A percentile compares a stretch with the other conserved stretches of the same genome.
These are phyloP conservation scores for Ceratocystis cubensis DNA, from an alignment of 2,329 filamentous ascomycete species.

Conservation along the genomic window DNA sequence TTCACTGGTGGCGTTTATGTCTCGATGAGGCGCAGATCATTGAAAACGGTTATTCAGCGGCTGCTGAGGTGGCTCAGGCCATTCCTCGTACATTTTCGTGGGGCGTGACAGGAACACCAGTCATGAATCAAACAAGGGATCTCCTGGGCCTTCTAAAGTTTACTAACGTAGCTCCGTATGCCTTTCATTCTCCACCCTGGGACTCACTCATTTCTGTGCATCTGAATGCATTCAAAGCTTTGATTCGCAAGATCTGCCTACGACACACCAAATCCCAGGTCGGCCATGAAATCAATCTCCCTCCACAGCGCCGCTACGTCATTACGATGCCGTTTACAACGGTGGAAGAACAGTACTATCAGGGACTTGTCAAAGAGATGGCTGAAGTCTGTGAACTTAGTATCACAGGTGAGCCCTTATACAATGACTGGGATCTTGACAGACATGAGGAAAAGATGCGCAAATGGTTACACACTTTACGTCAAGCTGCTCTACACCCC, in stretches of 20 bases:
- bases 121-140: conserved; percentile 66
- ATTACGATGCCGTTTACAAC: conserved; percentile 83
- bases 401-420: conserved; percentile 47
- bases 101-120: conserved; percentile 83
- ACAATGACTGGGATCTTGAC: conserved; percentile 52
- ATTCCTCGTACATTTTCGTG: conserved; percentile 80
- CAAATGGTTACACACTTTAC: conserved; percentile 60
- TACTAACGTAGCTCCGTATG: conserved; percentile 26
- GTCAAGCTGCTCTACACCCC: conserved; percentile 70
- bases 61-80: conserved; percentile 64
- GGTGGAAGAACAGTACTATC: conserved; percentile 83
- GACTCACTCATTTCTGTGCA: conserved; percentile 48
- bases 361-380: conserved; percentile 62
- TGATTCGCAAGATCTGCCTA: conserved; percentile 62
- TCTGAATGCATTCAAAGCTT: conserved; percentile 49
- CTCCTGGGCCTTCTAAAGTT: conserved; percentile 72
- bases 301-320: conserved; percentile 71
- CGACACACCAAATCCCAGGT: conserved; percentile 78
- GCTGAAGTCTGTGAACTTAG: conserved; percentile 55
- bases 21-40: conserved; percentile 83
- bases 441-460: conserved; percentile 61
- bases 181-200: conserved; percentile 37
- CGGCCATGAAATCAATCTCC: conserved; percentile 64
- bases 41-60: conserved; percentile 73
- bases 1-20: conserved; percentile 79